Percentiles rank a stretch among this genome's conserved stretches.
These are phyloP conservation scores for Penicillium pancosmium DNA, from an alignment of 495 filamentous ascomycete species.

Conservation along the genomic window DNA sequence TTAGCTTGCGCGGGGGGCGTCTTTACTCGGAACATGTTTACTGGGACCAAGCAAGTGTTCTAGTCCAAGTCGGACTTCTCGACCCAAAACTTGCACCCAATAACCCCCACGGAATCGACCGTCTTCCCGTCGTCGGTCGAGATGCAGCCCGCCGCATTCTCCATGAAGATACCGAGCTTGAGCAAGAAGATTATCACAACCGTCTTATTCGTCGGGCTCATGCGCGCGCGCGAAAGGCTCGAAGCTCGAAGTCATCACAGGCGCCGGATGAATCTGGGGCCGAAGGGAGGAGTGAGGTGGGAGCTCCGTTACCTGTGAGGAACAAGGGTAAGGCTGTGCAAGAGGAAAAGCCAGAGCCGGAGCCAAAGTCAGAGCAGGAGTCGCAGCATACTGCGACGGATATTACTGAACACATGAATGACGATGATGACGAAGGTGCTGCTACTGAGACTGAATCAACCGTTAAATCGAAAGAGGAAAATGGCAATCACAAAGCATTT, in stretches of 20 bases:
- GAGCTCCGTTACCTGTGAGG: conserved; percentile 14
- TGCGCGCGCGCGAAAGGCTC: conserved; percentile 24
- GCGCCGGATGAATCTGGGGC: conserved; percentile 28
- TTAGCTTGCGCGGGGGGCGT: conserved; percentile 71
- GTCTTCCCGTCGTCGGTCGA: conserved; percentile 69
- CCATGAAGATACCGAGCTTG: conserved; percentile 55
- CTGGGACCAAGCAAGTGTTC: conserved; percentile 84
- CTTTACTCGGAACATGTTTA: conserved; percentile 83
- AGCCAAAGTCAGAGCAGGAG: conserved; percentile 2
- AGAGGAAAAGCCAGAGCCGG: not conserved
- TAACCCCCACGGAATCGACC: conserved; percentile 53
- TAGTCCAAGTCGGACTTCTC: conserved; percentile 76
- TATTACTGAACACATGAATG: conserved; percentile 12
- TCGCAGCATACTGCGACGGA: conserved; percentile 7
- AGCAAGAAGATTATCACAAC: conserved; percentile 46
- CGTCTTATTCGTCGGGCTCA: conserved; percentile 38
- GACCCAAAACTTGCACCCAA: conserved; percentile 60
- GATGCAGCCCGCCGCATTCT: conserved; percentile 69
- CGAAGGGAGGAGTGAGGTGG: conserved; percentile 31
- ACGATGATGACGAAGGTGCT: conserved; percentile 22
- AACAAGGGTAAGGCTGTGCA: conserved; percentile 29
- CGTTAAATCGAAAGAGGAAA: conserved; percentile 11
- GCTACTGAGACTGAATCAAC: conserved; percentile 25
- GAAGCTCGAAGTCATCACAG: conserved; percentile 14
- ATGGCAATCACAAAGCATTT: conserved; percentile 13